Conservation (phyloP, 768 basidiomycete species). For the Pholiota molesta region DNA sequence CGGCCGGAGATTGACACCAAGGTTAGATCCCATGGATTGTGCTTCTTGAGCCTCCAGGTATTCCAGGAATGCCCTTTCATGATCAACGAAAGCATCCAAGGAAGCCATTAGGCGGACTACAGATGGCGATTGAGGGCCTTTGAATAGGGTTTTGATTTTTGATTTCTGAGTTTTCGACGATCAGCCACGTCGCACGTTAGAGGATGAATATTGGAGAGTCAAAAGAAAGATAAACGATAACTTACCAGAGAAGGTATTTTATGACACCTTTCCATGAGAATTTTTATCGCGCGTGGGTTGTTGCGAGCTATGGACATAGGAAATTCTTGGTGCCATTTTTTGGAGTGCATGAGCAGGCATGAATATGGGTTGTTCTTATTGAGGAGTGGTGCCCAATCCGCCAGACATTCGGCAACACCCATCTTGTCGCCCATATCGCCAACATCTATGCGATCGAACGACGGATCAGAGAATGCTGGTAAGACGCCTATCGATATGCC, state of each 20-base stretch:
- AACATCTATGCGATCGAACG: constrained; percentile 43
- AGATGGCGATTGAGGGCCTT: constrained; percentile 34
- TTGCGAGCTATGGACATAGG: constrained; percentile 35
- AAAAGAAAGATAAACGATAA: background rate
- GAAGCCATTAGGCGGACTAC: constrained; percentile 39
- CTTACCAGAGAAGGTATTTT: constrained; percentile 31
- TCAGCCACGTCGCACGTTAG: background rate
- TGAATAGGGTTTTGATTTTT: constrained; percentile 28
- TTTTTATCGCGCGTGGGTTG: constrained; percentile 35
- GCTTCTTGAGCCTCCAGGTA: constrained; percentile 32
- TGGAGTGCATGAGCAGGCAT: constrained; percentile 41
- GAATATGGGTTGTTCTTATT: constrained; percentile 35
- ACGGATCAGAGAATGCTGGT: constrained; percentile 36
- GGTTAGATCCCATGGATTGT: constrained; percentile 21
- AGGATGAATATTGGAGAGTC: background rate
- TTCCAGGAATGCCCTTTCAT: constrained; percentile 37
- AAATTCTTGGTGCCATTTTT: constrained; percentile 35
- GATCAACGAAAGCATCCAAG: constrained; percentile 43
- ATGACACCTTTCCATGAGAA: constrained; percentile 37
- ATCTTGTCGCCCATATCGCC: constrained; percentile 37
- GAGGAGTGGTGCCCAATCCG: constrained; percentile 40
- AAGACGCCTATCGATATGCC: constrained; percentile 41
- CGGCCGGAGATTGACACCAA: constrained; percentile 31
- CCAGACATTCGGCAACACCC: constrained; percentile 33
- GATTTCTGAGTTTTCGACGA: constrained; percentile 21